These are phyloP conservation scores for Cinnamomum chago DNA, from an alignment of 164 flowering plant species.

Conservation along the genomic window DNA sequence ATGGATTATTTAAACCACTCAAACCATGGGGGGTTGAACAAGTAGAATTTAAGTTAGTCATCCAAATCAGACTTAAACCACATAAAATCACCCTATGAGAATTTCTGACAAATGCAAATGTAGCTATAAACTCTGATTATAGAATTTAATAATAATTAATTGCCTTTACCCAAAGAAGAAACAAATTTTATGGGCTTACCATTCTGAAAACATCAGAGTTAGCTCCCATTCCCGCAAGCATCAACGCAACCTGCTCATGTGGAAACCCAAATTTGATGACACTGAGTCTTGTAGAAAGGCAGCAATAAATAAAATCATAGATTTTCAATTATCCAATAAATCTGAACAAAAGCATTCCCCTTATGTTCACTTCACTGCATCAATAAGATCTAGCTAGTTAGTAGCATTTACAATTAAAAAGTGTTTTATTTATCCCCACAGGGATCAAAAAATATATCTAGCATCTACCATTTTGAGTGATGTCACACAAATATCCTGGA, in stretches of 20 bases:
- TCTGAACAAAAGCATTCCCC: neutral
- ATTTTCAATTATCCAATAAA: neutral
- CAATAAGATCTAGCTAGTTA: neutral
- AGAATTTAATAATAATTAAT: neutral
- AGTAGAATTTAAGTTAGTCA: neutral
- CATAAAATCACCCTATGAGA: no score
- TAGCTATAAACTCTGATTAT: no score
- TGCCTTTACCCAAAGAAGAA: neutral
- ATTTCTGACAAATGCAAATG: no score
- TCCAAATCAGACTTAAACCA: no score
- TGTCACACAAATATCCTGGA: neutral
- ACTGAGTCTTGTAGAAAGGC: neutral
- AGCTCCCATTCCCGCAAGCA: conserved; percentile 36
- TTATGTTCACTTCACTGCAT: neutral
- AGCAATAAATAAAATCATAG: neutral
- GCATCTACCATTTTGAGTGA: no score
- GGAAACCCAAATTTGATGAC: neutral
- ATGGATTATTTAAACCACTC: neutral
- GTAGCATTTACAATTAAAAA: neutral
- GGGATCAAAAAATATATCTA: neutral
- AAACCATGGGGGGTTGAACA: neutral
- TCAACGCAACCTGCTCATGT: conserved; percentile 27
- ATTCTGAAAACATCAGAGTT: conserved; percentile 34
- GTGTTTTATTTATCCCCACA: neutral
- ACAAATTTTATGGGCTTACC: conserved; percentile 16